These are phyloP conservation scores for Tubosaeta sp. DNA, from an alignment of 768 basidiomycete genomes.

Conservation along the genomic window DNA sequence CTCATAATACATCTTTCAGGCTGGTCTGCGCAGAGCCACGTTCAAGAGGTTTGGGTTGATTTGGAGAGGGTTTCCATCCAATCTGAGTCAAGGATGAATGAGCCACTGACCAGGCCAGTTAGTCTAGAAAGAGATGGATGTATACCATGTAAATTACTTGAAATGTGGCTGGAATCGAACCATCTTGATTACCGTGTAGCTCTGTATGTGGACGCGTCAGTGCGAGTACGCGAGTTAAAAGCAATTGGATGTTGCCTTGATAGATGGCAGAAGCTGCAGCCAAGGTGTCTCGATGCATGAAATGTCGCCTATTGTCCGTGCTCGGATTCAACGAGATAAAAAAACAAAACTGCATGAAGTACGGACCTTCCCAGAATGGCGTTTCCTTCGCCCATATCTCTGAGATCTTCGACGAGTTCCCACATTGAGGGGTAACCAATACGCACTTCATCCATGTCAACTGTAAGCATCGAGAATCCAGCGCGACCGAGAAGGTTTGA, in stretches of 20 bases:
- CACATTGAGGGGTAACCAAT: constrained; percentile 93
- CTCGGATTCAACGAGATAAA: not conserved
- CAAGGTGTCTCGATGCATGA: constrained; percentile 79
- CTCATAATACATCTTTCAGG: constrained; percentile 56
- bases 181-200: constrained; percentile 80
- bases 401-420: constrained; percentile 92
- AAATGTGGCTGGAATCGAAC: constrained; percentile 89
- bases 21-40: constrained; percentile 59
- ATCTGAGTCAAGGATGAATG: constrained; percentile 42
- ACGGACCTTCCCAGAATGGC: constrained; percentile 79
- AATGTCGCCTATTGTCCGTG: constrained; percentile 47
- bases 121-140: constrained; percentile 1
- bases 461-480: constrained; percentile 89
- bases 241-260: constrained; percentile 50
- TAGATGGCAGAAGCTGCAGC: constrained; percentile 92
- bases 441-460: constrained; percentile 91
- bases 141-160: constrained; percentile 91
- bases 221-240: not conserved
- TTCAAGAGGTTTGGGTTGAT: constrained; percentile 61
- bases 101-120: not conserved
- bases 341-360: not conserved
- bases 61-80: constrained; percentile 75
- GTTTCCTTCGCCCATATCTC: constrained; percentile 95
- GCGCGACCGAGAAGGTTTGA: constrained; percentile 90
- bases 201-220: constrained; percentile 42